Percentiles rank a stretch among this genome's conserved stretches.
Conservation (phyloP, 108 stramenopile genomes). For the Cyclotella atomus region DNA sequence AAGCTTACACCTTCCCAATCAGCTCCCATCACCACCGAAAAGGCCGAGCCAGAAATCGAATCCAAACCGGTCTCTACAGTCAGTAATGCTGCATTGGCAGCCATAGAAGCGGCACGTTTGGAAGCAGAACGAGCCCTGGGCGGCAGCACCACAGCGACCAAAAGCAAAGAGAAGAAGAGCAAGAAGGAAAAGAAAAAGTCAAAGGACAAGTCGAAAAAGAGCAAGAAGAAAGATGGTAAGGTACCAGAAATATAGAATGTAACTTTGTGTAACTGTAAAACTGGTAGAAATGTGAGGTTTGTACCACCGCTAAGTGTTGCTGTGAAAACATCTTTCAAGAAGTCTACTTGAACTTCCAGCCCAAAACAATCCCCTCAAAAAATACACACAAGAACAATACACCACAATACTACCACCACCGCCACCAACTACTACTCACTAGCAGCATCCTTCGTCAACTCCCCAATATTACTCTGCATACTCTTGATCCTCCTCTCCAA, state of each 20-base stretch:
- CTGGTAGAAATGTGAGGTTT: too few species aligned
- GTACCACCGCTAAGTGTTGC: too few species aligned
- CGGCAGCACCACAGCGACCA: neutral
- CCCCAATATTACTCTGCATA: conserved; percentile 83
- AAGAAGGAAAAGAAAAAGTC: conserved; percentile 10
- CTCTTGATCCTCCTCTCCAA: conserved; percentile 83
- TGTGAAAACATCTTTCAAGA: too few species aligned
- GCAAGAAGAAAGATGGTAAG: conserved; percentile 7
- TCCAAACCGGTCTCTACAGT: neutral
- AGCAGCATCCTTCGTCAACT: conserved; percentile 53
- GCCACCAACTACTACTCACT: too few species aligned
- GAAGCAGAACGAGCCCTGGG: conserved; percentile 2
- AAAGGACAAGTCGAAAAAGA: conserved; percentile 1
- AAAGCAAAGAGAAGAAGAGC: neutral
- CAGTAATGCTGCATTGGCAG: conserved; percentile 4
- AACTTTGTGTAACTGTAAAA: too few species aligned
- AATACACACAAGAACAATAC: too few species aligned
- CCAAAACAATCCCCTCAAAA: too few species aligned
- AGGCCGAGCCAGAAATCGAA: too few species aligned
- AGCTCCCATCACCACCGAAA: too few species aligned
- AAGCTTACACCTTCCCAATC: too few species aligned
- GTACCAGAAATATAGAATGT: neutral
- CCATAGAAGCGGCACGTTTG: conserved; percentile 8
- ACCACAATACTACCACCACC: too few species aligned
- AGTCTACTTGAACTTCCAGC: too few species aligned